Evolutionary conservation across 2,329 filamentous ascomycete species (phyloP).

Genomic region (Chalaropsis ovoidea): DNA sequence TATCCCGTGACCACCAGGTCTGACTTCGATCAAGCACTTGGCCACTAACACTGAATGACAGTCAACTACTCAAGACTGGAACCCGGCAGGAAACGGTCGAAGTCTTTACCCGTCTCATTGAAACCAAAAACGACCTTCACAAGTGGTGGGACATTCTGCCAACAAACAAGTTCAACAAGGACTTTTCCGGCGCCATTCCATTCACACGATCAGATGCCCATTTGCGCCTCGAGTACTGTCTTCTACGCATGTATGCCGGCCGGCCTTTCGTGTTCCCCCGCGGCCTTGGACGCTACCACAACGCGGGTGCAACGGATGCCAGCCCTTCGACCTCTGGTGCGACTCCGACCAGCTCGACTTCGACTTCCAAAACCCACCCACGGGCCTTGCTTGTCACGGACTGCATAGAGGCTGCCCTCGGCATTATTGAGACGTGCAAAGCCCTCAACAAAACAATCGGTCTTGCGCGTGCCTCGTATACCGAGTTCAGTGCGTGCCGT

Average conservation of each 20-base stretch:
- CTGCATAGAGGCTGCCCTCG: conserved; percentile 44
- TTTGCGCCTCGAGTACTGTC: conserved; percentile 43
- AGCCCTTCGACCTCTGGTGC: conserved; percentile 20
- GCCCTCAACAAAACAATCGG: conserved; percentile 42
- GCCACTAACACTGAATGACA: conserved; percentile 24
- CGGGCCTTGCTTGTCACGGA: conserved; percentile 38
- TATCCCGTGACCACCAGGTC: background rate
- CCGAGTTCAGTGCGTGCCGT: conserved; percentile 47
- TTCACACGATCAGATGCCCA: conserved; percentile 42
- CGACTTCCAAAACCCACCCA: conserved; percentile 29
- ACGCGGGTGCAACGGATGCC: conserved; percentile 2
- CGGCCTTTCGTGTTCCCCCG: conserved; percentile 42
- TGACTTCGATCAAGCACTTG: background rate
- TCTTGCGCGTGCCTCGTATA: conserved; percentile 46
- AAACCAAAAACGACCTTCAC: conserved; percentile 34
- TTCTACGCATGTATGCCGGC: conserved; percentile 45
- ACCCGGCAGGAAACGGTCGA: conserved; percentile 32
- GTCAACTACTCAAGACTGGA: conserved; percentile 32
- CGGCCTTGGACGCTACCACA: conserved; percentile 19
- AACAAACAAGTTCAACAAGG: conserved; percentile 31
- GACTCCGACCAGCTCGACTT: conserved; percentile 29
- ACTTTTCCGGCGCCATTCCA: conserved; percentile 30
- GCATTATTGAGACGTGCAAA: conserved; percentile 42
- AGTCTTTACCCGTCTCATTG: conserved; percentile 32
- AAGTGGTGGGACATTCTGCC: conserved; percentile 35